Evolutionary conservation across 345 rosid species (phyloP).

Genomic region (Pugionium dolabratum): DNA sequence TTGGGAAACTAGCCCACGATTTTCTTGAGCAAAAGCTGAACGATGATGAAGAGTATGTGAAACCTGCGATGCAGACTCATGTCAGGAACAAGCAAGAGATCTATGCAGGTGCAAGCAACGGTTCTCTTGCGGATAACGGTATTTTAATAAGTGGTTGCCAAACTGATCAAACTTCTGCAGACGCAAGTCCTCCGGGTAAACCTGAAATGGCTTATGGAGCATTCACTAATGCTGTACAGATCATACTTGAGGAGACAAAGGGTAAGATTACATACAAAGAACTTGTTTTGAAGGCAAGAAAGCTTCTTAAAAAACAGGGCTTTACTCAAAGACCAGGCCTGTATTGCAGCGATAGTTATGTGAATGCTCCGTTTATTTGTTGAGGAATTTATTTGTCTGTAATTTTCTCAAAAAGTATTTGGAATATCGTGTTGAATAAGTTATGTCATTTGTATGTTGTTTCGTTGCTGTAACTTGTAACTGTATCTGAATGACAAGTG

Average conservation of each 20-base stretch:
- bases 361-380: conserved; percentile 59
- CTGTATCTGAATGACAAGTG: not conserved
- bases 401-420: not conserved
- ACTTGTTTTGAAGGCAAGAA: conserved; percentile 63
- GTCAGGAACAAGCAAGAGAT: conserved; percentile 67
- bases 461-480: not conserved
- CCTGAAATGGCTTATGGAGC: conserved; percentile 77
- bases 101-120: conserved; percentile 66
- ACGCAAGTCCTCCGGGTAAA: conserved; percentile 69
- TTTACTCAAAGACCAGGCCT: conserved; percentile 87
- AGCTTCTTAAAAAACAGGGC: conserved; percentile 64
- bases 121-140: conserved; percentile 64
- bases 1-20: conserved; percentile 79
- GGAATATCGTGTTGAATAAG: conserved; percentile 19
- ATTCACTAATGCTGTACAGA: conserved; percentile 84
- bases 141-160: conserved; percentile 92
- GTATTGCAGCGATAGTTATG: conserved; percentile 65
- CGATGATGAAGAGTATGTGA: conserved; percentile 55
- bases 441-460: conserved; percentile 12
- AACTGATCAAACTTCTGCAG: conserved; percentile 90
- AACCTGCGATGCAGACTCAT: conserved; percentile 66
- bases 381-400: not conserved
- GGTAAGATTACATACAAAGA: conserved; percentile 57
- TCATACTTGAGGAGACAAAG: conserved; percentile 55
- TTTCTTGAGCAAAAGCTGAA: conserved; percentile 76